Conservation (phyloP, 129 eudicot genomes). For the Artemisia argyi region DNA sequence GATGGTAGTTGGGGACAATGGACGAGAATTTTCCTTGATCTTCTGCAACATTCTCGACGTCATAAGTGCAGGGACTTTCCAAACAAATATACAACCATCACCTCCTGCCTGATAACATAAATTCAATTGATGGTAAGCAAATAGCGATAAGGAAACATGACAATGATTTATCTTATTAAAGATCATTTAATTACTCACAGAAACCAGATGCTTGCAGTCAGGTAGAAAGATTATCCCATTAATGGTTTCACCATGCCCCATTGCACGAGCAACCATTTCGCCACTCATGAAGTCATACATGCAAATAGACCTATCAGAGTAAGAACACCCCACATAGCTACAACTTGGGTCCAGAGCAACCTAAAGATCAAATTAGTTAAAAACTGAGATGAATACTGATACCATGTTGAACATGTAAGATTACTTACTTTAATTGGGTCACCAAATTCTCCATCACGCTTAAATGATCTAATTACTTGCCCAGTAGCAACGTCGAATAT, state of each 20-base stretch:
- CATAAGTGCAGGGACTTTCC: constrained; percentile 58
- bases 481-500: constrained; percentile 46
- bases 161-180: neutral
- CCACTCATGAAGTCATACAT: constrained; percentile 60
- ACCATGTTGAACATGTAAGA: constrained; percentile 3
- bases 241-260: constrained; percentile 59
- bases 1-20: constrained; percentile 35
- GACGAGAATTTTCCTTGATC: constrained; percentile 33
- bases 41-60: constrained; percentile 52
- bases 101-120: constrained; percentile 50
- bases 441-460: constrained; percentile 48
- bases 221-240: constrained; percentile 66
- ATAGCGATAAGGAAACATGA: neutral
- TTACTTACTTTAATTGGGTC: constrained; percentile 56
- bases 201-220: constrained; percentile 71
- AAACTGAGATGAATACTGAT: constrained; percentile 16
- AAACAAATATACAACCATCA: constrained; percentile 71
- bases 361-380: constrained; percentile 41
- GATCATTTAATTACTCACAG: constrained; percentile 49
- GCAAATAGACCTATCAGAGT: constrained; percentile 56
- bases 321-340: constrained; percentile 68
- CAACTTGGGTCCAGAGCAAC: constrained; percentile 62
- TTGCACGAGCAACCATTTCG: constrained; percentile 60
- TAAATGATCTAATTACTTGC: constrained; percentile 50
- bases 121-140: constrained; percentile 18